phyloP scores from a whole-genome alignment of 1,139 yeast species.

The Yamadazyma oceani region DNA sequence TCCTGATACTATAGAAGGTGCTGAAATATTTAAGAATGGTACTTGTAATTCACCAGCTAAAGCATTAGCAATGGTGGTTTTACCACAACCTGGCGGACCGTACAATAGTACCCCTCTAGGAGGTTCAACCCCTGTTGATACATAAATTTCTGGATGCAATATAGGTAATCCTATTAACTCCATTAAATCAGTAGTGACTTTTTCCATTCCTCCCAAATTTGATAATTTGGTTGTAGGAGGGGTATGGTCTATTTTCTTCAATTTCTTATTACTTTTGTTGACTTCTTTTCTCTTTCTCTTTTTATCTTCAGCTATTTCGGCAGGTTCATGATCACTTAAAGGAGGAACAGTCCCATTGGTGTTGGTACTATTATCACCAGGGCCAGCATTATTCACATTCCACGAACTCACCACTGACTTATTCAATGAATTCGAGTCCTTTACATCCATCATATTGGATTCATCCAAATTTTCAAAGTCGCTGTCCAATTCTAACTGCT shows the following conservation, averaged over 20 bases:
- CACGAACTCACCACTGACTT: constrained; percentile 74
- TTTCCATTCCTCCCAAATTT: constrained; percentile 87
- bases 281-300: constrained; percentile 33
- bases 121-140: constrained; percentile 88
- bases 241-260: constrained; percentile 55
- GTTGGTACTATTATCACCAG: constrained; percentile 11
- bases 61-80: constrained; percentile 94
- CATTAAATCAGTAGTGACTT: constrained; percentile 77
- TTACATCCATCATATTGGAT: constrained; percentile 57
- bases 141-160: constrained; percentile 87
- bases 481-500: constrained; percentile 18
- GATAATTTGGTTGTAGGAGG: constrained; percentile 71
- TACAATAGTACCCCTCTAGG: constrained; percentile 94
- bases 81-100: constrained; percentile 99
- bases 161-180: constrained; percentile 91
- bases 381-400: constrained; percentile 30
- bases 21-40: constrained; percentile 87
- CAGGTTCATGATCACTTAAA: constrained; percentile 13
- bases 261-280: constrained; percentile 31
- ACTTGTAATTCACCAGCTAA: constrained; percentile 93
- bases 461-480: constrained; percentile 42
- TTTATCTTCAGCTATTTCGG: constrained; percentile 18
- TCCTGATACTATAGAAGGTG: constrained; percentile 98
- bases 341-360: constrained; percentile 2
- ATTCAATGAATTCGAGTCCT: constrained; percentile 66